Evolutionary conservation across 78 protist species (phyloP), one percentile per base, ranked within the genome.

Genomic region (Dictyostelium purpureum): DNA sequence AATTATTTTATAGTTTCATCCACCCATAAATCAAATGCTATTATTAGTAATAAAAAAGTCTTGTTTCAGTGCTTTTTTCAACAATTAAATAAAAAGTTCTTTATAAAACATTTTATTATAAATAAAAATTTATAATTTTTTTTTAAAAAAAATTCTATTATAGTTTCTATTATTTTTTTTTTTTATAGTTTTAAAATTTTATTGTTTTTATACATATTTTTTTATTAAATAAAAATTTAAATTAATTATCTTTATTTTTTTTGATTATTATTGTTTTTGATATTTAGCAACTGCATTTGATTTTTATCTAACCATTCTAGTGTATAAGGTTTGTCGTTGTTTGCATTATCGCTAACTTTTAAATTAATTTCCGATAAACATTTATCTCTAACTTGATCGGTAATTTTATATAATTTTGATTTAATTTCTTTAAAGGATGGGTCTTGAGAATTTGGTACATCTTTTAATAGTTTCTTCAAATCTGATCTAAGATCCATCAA

Each of bases 401-500:
- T 21, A 19, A 75, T 21, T 75, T 75, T 16, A 51, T 51, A 75
- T 11, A 75, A 19, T 51, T 52, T 75, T 11, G 47, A 38, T 75
- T 75, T 75, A 6, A 52, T 18, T 31, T 26, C 21, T 33, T 75
- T 57, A 19, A 43, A 43, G 19, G 52, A 43, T 38, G 19, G 4
- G 11, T 71, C 59, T 37, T 71, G 21, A 4, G 49, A 38, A 63
- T 6, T 12, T 73, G 45, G 56, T 40, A 40, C 0, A 21, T 35
- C 45, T 47, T 71, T 42, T 21, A 38, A 4, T 12, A 75, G 26
- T 19, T 75, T 24, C 12, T 42, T 45, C 33, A 75, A 12, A 33
- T 75, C 31, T 35, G 42, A 51, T 37, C 81, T 75, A n/a, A 51
- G 16, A 51, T 75, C 66, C 28, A 75, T 33, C 16, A 75, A 42